A percentile compares a stretch with the other conserved stretches of the same genome.
phyloP scores from a whole-genome alignment of 192 early-diverging fungal species.

The Podila horticola region DNA sequence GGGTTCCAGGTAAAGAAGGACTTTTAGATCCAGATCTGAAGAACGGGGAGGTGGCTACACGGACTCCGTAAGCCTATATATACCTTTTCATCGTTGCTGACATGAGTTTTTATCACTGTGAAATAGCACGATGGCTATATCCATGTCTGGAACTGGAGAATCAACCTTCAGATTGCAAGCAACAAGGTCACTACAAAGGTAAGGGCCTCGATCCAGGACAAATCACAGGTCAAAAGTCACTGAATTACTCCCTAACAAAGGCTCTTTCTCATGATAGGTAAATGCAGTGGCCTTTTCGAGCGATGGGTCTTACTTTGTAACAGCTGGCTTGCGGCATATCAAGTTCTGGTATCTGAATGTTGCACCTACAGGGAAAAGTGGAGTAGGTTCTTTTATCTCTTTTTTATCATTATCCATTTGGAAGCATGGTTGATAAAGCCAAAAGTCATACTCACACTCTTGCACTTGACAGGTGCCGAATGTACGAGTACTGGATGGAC shows the following conservation, averaged over 20 bases:
- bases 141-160: constrained; percentile 87
- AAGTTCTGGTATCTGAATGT: constrained; percentile 84
- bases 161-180: constrained; percentile 66
- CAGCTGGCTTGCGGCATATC: constrained; percentile 79
- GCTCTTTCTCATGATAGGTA: background rate
- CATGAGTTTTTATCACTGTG: background rate
- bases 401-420: background rate
- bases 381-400: constrained; percentile 8
- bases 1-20: constrained; percentile 70
- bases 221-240: too few relatives aligned
- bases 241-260: too few relatives aligned
- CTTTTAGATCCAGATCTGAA: background rate
- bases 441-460: background rate
- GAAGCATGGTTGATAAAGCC: background rate
- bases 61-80: background rate
- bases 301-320: constrained; percentile 76
- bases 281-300: constrained; percentile 71
- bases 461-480: background rate
- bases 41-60: background rate
- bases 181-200: constrained; percentile 73
- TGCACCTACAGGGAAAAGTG: constrained; percentile 33
- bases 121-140: constrained; percentile 83
- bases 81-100: background rate
- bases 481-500: constrained; percentile 72
- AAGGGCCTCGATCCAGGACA: background rate